Conservation (phyloP, 352 stramenopile species). For the Pelagophyceae sp. region DNA sequence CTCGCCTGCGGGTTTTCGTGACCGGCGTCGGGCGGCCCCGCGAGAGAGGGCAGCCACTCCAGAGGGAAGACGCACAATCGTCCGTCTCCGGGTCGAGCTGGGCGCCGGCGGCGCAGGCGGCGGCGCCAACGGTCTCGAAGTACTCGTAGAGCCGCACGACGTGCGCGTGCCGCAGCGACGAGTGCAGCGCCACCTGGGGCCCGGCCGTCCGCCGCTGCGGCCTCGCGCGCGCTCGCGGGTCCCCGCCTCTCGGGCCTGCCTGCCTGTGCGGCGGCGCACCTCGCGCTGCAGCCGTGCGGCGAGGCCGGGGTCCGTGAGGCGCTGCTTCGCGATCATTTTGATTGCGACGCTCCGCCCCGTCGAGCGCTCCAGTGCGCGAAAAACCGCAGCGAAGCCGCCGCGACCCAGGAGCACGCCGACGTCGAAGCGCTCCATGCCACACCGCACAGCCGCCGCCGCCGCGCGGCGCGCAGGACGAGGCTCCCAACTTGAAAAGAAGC, state of each 20-base stretch:
- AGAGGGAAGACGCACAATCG: too few species aligned
- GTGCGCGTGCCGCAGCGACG: not conserved
- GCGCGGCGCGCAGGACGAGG: too few species aligned
- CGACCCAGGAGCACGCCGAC: not conserved
- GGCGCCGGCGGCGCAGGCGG: not conserved
- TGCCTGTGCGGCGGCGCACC: too few species aligned
- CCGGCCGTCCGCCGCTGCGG: too few species aligned
- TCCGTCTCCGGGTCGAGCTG: too few species aligned
- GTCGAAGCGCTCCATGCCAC: not conserved
- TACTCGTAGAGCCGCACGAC: not conserved
- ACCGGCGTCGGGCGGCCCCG: too few species aligned
- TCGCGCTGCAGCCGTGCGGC: not conserved
- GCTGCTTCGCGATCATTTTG: not conserved
- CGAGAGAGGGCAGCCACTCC: too few species aligned
- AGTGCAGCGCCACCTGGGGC: not conserved
- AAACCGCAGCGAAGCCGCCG: slow-evolving; percentile 10
- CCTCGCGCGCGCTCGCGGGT: too few species aligned
- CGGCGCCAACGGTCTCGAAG: not conserved
- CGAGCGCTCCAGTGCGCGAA: not conserved
- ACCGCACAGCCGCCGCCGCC: too few species aligned
- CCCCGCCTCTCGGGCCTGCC: too few species aligned
- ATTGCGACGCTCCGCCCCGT: not conserved
- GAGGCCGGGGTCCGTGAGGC: not conserved
- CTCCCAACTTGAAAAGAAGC: too few species aligned
- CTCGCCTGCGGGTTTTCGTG: not conserved